phyloP scores from a whole-genome alignment of 2,329 filamentous ascomycete species.

The Botrytis elliptica region DNA sequence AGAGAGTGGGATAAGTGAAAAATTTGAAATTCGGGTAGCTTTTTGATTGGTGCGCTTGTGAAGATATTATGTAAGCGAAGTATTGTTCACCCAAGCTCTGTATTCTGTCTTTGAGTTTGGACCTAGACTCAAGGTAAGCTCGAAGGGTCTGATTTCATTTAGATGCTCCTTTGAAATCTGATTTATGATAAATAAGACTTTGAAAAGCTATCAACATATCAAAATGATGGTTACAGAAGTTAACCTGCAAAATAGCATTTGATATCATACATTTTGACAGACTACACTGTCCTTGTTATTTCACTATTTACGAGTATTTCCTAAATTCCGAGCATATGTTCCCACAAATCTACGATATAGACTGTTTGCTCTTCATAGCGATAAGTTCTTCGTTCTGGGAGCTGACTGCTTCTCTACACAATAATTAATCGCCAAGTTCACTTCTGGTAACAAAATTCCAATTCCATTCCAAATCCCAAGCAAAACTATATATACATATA shows the following conservation, averaged over 20 bases:
- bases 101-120: neutral
- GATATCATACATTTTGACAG: neutral
- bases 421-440: neutral
- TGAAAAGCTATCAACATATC: neutral
- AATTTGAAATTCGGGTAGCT: neutral
- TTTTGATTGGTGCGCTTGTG: neutral
- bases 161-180: neutral
- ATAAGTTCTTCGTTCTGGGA: neutral
- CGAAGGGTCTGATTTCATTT: neutral
- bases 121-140: neutral
- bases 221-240: neutral
- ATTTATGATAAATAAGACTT: neutral
- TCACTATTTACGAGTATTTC: neutral
- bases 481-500: neutral
- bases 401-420: neutral
- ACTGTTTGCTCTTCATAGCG: neutral
- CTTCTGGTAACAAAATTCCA: neutral
- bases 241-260: too few species aligned
- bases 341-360: neutral
- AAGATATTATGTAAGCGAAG: neutral
- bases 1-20: neutral
- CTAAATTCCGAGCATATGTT: neutral
- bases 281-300: neutral
- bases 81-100: neutral
- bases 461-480: neutral